These are phyloP conservation scores for Samsoniella hepiali DNA, from an alignment of 2,329 filamentous ascomycete genomes.

Conservation along the genomic window DNA sequence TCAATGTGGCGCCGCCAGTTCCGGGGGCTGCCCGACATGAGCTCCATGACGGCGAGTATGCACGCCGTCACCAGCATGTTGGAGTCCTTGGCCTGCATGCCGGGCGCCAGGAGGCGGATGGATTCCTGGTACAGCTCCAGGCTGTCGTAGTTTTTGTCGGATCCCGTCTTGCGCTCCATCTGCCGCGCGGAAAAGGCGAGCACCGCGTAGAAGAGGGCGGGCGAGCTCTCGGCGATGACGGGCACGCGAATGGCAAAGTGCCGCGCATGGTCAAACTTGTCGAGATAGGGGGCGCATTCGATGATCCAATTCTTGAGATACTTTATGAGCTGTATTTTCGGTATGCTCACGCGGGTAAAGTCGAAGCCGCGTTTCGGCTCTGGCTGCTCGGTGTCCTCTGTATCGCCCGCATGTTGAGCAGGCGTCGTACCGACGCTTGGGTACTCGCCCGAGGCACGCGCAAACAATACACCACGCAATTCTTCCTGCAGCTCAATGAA, in stretches of 20 bases:
- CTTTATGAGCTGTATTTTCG: constrained; percentile 25
- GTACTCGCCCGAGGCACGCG: constrained; percentile 27
- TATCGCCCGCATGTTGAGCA: constrained; percentile 16
- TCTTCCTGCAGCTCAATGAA: constrained; percentile 45
- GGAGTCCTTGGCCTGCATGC: constrained; percentile 41
- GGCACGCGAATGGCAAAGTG: constrained; percentile 52
- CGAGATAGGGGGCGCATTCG: constrained; percentile 47
- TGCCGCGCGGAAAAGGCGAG: constrained; percentile 52
- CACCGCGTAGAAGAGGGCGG: constrained; percentile 46
- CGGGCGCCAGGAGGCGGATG: constrained; percentile 42
- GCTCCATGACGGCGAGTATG: constrained; percentile 46
- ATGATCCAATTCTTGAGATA: constrained; percentile 50
- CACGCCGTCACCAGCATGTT: constrained; percentile 46
- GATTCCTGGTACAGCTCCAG: constrained; percentile 52
- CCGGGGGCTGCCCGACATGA: constrained; percentile 45
- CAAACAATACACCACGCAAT: constrained; percentile 41
- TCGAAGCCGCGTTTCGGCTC: constrained; percentile 25
- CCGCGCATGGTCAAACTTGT: constrained; percentile 53
- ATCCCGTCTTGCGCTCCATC: constrained; percentile 47
- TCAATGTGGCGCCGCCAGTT: constrained; percentile 56
- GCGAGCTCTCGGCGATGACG: constrained; percentile 43
- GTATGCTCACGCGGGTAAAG: constrained; percentile 29
- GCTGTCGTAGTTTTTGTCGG: constrained; percentile 47
- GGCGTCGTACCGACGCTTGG: constrained; percentile 30
- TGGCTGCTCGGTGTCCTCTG: constrained; percentile 16